Evolutionary conservation across 2,329 filamentous ascomycete genomes (phyloP), one percentile per base, ranked within the genome.

Genomic region (Lecanicillium sp.): DNA sequence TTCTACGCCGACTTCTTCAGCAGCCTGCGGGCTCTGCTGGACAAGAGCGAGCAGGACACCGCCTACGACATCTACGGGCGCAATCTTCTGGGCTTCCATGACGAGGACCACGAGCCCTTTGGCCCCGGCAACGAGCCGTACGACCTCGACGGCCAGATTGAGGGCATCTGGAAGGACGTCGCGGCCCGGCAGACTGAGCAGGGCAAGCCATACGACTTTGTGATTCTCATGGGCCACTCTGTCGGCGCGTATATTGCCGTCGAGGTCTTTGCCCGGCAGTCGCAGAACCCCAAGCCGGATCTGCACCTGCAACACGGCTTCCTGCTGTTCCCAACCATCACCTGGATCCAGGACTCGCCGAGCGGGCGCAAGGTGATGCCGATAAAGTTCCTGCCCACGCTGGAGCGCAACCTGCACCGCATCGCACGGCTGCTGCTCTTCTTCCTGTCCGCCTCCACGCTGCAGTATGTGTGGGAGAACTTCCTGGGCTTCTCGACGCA

Each of bases 171-270:
- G 35, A 46, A 54, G 2, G 57, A 64, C 10, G 48, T 73, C 4
- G 54, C 58, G 2, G 34, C 51, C 40, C 45, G 44, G 3, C 53
- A 51, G 4, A 39, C 54, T 5, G 48, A 51, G 2, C 46, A 57
- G 29, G 62, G 59, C 27, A 50, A 57, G 33, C 55, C 60, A 0
- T 79, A 74, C 46, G 68, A 78, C 51, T 66, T 66, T 36, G 72
- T 87, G 14, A 67, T 87, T 7, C 61, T 89, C 13, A 72, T 84
- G 36, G 84, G 83, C 4, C 84, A 89, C 58, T 87, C 82, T 0
- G 80, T 89, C 1, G 84, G 84, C 17, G 66, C 77, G 9, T 89
- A 84, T 54, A 81, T 89, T 15, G 64, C 73, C 3, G 73, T 87
- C 46, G 82, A 88, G 55, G 61, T 84, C 20, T 72, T 85, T 34